Conservation (phyloP, 768 basidiomycete genomes). For the Jaapia argillacea region DNA sequence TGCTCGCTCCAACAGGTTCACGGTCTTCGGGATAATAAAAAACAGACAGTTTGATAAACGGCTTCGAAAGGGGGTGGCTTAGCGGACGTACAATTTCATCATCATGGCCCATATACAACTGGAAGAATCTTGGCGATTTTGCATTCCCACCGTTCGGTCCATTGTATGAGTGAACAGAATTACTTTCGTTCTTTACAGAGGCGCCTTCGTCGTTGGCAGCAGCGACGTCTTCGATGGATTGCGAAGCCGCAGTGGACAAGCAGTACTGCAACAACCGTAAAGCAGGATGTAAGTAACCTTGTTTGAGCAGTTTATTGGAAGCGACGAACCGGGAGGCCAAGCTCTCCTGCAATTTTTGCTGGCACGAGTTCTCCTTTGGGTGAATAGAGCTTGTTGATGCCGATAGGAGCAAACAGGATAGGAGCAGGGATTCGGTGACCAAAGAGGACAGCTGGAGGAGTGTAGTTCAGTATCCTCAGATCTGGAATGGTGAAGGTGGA, state of each 20-base stretch:
- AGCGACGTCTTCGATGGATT: conserved; percentile 42
- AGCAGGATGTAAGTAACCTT: conserved; percentile 1
- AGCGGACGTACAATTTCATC: conserved; percentile 30
- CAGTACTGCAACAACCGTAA: conserved; percentile 25
- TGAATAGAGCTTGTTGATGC: conserved; percentile 42
- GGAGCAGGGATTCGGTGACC: conserved; percentile 40
- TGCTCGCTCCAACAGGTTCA: conserved; percentile 35
- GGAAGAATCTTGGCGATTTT: conserved; percentile 38
- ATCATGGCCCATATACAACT: conserved; percentile 46
- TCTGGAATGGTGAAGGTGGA: neutral
- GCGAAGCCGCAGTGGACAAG: conserved; percentile 39
- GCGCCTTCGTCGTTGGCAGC: conserved; percentile 33
- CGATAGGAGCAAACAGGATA: conserved; percentile 44
- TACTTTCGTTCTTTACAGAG: conserved; percentile 25
- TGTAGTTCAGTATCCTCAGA: neutral
- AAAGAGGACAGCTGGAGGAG: conserved; percentile 27
- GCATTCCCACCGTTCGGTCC: conserved; percentile 24
- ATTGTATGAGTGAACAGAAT: conserved; percentile 22
- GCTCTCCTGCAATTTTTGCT: conserved; percentile 35
- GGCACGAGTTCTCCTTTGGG: conserved; percentile 35
- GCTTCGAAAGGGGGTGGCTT: neutral
- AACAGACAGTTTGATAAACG: neutral
- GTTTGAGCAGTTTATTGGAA: neutral
- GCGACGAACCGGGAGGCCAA: conserved; percentile 27
- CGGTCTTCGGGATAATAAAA: conserved; percentile 18